Percentiles rank a stretch among this genome's conserved stretches.
These are phyloP conservation scores for Obelidium mucronatum DNA, from an alignment of 192 early-diverging fungal genomes.

Conservation along the genomic window DNA sequence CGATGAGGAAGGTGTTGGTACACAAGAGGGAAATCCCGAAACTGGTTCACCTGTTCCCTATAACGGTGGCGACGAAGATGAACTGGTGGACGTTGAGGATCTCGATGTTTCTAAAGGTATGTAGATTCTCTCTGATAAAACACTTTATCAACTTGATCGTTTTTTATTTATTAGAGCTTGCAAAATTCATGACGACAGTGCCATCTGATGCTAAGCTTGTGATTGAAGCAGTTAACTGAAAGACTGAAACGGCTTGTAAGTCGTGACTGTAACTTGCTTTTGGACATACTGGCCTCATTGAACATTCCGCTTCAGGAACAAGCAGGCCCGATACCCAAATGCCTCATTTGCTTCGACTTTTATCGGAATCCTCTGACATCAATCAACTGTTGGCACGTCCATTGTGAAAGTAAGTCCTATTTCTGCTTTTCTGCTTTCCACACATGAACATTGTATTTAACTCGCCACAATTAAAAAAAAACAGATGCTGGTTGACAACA, in stretches of 20 bases:
- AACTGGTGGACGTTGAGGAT: background rate
- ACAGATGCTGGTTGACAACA: constrained; percentile 82
- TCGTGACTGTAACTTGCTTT: no score
- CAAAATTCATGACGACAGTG: constrained; percentile 24
- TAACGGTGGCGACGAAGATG: background rate
- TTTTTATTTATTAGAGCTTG: background rate
- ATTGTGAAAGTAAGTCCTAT: constrained; percentile 78
- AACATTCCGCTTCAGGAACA: constrained; percentile 59
- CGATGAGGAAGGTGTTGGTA: constrained; percentile 12
- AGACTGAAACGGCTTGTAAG: no score
- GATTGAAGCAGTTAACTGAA: constrained; percentile 87
- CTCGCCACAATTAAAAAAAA: background rate
- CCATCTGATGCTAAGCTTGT: constrained; percentile 65
- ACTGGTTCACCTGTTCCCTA: background rate
- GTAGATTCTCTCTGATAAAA: background rate
- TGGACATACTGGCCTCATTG: constrained; percentile 72
- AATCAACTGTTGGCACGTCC: constrained; percentile 91
- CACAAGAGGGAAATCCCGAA: background rate
- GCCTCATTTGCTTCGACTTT: constrained; percentile 81
- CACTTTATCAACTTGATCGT: background rate
- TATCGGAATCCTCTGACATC: constrained; percentile 77
- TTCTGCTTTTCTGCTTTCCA: constrained; percentile 3
- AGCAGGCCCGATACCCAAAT: constrained; percentile 55
- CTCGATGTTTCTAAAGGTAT: constrained; percentile 17
- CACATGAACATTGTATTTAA: background rate